These are phyloP conservation scores for Aureobasidium sp. DNA, from an alignment of 2,329 filamentous ascomycete species.

Conservation along the genomic window DNA sequence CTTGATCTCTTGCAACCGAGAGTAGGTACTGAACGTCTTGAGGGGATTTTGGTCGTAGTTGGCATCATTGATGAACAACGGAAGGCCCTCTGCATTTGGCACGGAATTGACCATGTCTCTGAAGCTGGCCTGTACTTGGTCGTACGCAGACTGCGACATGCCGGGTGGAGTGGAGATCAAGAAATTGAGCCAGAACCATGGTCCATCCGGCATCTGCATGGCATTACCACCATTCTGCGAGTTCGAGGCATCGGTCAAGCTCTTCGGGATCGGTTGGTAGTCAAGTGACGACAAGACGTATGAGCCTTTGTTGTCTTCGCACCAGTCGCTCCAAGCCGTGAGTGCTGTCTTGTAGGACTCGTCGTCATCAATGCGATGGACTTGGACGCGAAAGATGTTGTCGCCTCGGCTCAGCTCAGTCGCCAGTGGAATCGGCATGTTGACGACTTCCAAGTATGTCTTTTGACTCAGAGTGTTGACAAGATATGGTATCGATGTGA, in stretches of 20 bases:
- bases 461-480: constrained; percentile 26
- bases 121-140: constrained; percentile 28
- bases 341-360: constrained; percentile 21
- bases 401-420: constrained; percentile 27
- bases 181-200: constrained; percentile 30
- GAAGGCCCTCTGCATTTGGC: constrained; percentile 22
- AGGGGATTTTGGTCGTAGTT: constrained; percentile 1
- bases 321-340: constrained; percentile 27
- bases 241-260: constrained; percentile 29
- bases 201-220: constrained; percentile 32
- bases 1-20: constrained; percentile 9
- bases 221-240: constrained; percentile 27
- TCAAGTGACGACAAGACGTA: constrained; percentile 25
- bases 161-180: constrained; percentile 23
- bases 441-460: constrained; percentile 28
- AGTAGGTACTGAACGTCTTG: constrained; percentile 11
- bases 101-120: constrained; percentile 26
- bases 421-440: constrained; percentile 29
- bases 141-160: constrained; percentile 23
- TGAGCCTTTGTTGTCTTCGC: constrained; percentile 26
- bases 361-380: constrained; percentile 23
- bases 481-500: constrained; percentile 28
- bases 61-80: constrained; percentile 16
- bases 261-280: constrained; percentile 27
- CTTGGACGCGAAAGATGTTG: constrained; percentile 32